Evolutionary conservation across 1,139 yeast species (phyloP), one percentile per base, ranked within the genome.

Genomic region (Arxiozyma telluris): DNA sequence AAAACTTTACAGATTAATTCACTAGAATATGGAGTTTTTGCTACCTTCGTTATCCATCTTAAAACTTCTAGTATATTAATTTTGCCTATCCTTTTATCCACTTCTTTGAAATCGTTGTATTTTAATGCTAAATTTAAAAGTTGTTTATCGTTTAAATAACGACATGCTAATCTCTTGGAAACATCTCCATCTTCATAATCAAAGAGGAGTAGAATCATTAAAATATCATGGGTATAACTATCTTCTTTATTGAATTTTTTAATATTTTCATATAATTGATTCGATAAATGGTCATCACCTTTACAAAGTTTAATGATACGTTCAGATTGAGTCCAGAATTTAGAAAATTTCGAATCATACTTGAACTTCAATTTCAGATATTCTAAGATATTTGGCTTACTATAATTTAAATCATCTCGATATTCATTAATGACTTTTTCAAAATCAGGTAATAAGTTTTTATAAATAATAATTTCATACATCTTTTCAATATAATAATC

Each of bases 401-500:
- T 47, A 50, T 67, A 66, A 39, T 58, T 59, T 39, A 60, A 50
- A 53, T 65, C 64, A n/a, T 57, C 52, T 4, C 58, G 51, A 57
- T 67, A 68, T 5, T 58, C 61, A 2, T 58, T 49, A 0, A 57
- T 46, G 21, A 57, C 53, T 9, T 48, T 42, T 3, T 52, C 57
- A 20, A 67, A 50, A 1, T 39, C 7, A 9, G 54, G 56, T 61
- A 59, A 60, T 17, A 66, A 44, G 12, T 58, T 50, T 2, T 54
- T 52, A 0, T 53, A 50, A 17, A 57, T 56, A 22, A 66, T 55
- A 4, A 49, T 44, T 9, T 58, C 61, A 47, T 61, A 59, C 20
- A 68, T 41, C 30, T 62, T 59, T 3, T 60, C 55, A 38, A 61
- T 48, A 51, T 67, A 68, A 50, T 61, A 66, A 11, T 62, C 59